Evolutionary conservation across 2,329 filamentous ascomycete genomes (phyloP), one percentile per base, ranked within the genome.

Genomic region (Parascedosporium putredinis): DNA sequence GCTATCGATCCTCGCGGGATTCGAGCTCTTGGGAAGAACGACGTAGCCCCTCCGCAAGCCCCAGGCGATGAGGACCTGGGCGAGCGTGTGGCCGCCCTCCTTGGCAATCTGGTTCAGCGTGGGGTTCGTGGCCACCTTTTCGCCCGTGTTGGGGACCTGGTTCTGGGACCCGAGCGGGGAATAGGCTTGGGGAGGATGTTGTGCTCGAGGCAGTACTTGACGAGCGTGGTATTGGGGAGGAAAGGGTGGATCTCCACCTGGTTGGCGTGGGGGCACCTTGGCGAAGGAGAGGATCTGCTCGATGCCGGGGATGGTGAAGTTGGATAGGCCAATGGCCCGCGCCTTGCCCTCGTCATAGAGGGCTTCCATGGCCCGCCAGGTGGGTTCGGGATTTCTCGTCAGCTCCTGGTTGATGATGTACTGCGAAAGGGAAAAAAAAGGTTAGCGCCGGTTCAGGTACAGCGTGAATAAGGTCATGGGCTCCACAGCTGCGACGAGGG

Each of bases 11-110:
- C 82, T 74, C 47, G 70, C 73, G 7, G 79, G 79, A 18, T 79
- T 85, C 45, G 79, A 80, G 66, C 79, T 83, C 76, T 86, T 86
- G 58, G 82, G 81, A 52, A 86, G 69, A 34, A 85, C 82, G 34
- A 78, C 73, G 61, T 84, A 84, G 52, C 82, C 81, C 48, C 82
- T 73, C 51, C 74, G 73, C 38, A 85, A 63, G 50, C 80, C 83
- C 81, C 82, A 86, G 38, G 47, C 47, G 51, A 79, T 69, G 5
- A 79, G 64, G 5, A 79, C 59, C 53, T 75, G 71, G 1, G 74
- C 75, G 2, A 74, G 71, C 45, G 74, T 70, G 57, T 75, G 71
- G 22, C 66, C 69, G 22, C 76, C 63, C 31, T 70, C 65, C 53
- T 75, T 70, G 29, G 77, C 78, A 38, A 81, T 67, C 42, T 70